These are phyloP conservation scores for Mycosphaerella sp. DNA, from an alignment of 2,329 filamentous ascomycete genomes.

Conservation along the genomic window DNA sequence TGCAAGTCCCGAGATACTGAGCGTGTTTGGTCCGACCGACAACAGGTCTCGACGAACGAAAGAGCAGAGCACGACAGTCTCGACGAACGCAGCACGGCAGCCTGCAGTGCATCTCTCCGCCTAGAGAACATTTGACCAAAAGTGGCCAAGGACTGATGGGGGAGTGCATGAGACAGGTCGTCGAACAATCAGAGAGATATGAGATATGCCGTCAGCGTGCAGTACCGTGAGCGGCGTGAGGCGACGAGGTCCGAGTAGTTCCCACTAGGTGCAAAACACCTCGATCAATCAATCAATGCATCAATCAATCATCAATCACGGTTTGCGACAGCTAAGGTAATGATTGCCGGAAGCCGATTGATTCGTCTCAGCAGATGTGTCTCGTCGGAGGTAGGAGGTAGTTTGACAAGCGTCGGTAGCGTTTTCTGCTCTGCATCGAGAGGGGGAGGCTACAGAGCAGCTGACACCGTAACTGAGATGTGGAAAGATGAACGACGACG, in stretches of 20 bases:
- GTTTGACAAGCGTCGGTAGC: no score
- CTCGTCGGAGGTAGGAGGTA: no score
- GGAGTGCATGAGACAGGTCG: conserved; percentile 12
- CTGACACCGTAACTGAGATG: conserved; percentile 3
- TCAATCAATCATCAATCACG: conserved; percentile 2
- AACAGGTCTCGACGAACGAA: background rate
- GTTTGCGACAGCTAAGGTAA: conserved; percentile 1
- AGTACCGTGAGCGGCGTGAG: background rate
- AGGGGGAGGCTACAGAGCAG: conserved; percentile 10
- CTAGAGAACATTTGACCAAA: background rate
- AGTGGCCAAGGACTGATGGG: conserved; percentile 7
- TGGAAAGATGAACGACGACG: background rate
- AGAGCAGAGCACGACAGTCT: background rate
- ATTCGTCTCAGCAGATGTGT: background rate
- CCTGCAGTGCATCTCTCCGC: background rate
- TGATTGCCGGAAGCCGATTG: conserved; percentile 9
- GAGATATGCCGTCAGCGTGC: conserved; percentile 14
- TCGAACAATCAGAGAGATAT: background rate
- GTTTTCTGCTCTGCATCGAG: no score
- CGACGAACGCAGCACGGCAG: conserved; percentile 9
- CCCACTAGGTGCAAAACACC: background rate
- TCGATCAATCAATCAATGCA: conserved; percentile 1
- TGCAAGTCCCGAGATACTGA: background rate
- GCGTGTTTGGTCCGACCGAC: conserved; percentile 5
- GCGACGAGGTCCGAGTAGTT: conserved; percentile 6